phyloP scores from a whole-genome alignment of 78 protist genomes.

The Planoprotostelium fungivorum region DNA sequence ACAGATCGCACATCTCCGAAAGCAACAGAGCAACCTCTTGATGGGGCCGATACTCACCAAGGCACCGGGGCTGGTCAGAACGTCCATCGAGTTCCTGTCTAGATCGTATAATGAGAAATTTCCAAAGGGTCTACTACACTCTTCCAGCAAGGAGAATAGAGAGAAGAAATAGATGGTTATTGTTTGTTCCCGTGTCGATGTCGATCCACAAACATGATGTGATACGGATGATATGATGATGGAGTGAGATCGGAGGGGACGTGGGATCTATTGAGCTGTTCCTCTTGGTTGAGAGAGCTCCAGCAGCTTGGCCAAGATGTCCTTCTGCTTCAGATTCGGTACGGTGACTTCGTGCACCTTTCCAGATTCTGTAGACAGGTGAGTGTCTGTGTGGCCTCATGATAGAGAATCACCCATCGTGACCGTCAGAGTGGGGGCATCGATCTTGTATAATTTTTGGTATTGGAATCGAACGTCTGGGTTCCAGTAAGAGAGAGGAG shows the following conservation, averaged over 20 bases:
- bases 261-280: no score
- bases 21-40: background rate
- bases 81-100: background rate
- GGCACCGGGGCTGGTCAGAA: background rate
- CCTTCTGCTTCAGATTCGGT: background rate
- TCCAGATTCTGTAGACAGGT: background rate
- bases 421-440: background rate
- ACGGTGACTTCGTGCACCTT: background rate
- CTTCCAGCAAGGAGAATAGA: no score
- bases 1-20: background rate
- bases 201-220: no score
- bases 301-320: background rate
- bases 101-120: background rate
- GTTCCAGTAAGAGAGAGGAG: background rate
- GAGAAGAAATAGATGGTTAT: no score
- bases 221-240: no score
- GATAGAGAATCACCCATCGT: background rate
- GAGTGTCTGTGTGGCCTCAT: background rate
- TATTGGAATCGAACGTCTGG: background rate
- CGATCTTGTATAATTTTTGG: background rate
- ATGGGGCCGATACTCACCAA: background rate
- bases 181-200: no score
- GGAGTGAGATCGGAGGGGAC: no score
- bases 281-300: background rate
- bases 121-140: background rate